A percentile compares a stretch with the other conserved stretches of the same genome.
phyloP scores from a whole-genome alignment of 768 basidiomycete species.

The Rhodotorula taiwanensis region DNA sequence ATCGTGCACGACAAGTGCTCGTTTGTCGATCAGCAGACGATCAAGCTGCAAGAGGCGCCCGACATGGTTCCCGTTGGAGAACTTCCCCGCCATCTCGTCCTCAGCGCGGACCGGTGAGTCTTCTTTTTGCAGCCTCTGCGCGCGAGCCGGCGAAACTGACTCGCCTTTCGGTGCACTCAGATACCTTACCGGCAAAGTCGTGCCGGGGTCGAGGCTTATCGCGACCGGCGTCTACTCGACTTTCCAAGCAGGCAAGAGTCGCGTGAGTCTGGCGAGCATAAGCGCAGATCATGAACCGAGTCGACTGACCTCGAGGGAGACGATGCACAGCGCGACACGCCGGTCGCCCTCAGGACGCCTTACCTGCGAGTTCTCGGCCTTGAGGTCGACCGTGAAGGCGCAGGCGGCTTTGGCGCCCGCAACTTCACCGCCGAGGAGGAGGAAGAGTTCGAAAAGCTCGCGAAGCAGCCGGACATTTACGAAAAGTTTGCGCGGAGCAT shows the following conservation, averaged over 20 bases:
- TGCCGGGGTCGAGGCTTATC: conserved; percentile 90
- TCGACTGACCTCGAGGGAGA: no score
- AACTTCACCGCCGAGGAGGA: conserved; percentile 88
- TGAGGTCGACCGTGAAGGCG: conserved; percentile 73
- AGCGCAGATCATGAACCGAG: no score
- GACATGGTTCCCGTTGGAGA: conserved; percentile 99
- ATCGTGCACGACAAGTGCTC: conserved; percentile 89
- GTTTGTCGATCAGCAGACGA: conserved; percentile 90
- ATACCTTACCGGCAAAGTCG: conserved; percentile 82
- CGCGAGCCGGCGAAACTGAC: no score
- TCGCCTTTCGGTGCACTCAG: no score
- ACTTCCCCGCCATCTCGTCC: conserved; percentile 85
- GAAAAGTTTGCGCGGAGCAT: conserved; percentile 90
- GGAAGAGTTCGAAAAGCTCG: conserved; percentile 86
- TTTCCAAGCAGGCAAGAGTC: conserved; percentile 75
- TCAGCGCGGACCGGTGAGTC: conserved; percentile 78
- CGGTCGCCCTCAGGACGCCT: conserved; percentile 82
- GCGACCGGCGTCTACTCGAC: conserved; percentile 97
- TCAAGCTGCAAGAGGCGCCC: conserved; percentile 96
- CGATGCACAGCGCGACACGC: conserved; percentile 56
- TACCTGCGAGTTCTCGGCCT: conserved; percentile 90
- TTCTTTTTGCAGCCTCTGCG: no score
- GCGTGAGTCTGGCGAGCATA: conserved; percentile 51
- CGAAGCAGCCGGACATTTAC: conserved; percentile 75
- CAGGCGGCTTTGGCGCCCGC: conserved; percentile 55